A percentile compares a stretch with the other conserved stretches of the same genome.
Evolutionary conservation across 2,329 filamentous ascomycete species (phyloP).

Genomic region (Neofusicoccum laricinum): DNA sequence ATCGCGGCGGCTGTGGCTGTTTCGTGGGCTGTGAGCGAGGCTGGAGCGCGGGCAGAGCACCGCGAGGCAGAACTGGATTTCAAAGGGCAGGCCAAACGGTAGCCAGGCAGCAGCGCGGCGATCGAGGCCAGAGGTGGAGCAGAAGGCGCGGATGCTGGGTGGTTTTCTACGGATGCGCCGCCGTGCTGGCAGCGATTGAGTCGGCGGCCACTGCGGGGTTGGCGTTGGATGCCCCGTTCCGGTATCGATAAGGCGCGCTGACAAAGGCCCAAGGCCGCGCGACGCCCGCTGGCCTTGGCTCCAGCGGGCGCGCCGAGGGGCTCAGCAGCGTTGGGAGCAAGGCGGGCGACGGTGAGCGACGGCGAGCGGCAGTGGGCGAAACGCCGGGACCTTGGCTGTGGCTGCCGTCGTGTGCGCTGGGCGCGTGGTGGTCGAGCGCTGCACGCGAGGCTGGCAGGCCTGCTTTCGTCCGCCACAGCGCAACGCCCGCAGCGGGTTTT

Average conservation of each 20-base stretch:
- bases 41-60: background rate
- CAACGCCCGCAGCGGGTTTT: background rate
- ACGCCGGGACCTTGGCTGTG: background rate
- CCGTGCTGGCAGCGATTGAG: background rate
- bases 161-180: background rate
- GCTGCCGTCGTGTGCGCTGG: background rate
- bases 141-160: background rate
- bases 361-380: too few species aligned
- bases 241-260: background rate
- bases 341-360: background rate
- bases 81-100: background rate
- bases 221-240: background rate
- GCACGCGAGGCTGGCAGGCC: constrained; percentile 1
- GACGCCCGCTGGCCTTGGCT: background rate
- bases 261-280: background rate
- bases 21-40: background rate
- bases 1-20: background rate
- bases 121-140: background rate
- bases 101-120: background rate
- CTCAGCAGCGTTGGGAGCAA: background rate
- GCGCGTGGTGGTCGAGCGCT: constrained; percentile 11
- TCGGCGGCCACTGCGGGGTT: background rate
- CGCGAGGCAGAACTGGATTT: background rate
- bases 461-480: background rate
- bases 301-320: constrained; percentile 2